Percentiles rank a stretch among this genome's conserved stretches.
Evolutionary conservation across 2,329 filamentous ascomycete genomes (phyloP).

Genomic region (Grosmannia huntii): DNA sequence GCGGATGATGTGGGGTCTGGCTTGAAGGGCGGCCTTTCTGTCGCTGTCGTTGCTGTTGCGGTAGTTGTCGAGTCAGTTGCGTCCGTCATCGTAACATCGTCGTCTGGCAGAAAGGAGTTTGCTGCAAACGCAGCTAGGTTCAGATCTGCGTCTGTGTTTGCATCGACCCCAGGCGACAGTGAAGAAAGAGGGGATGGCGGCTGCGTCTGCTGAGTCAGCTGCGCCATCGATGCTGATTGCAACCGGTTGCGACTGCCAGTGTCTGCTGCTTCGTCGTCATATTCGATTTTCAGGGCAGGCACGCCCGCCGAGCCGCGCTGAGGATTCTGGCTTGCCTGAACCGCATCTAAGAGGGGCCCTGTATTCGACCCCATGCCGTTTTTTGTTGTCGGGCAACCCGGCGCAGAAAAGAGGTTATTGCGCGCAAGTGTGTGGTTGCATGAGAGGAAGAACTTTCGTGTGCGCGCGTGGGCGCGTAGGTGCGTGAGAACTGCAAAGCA

Average conservation of each 20-base stretch:
- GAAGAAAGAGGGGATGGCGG: constrained; percentile 3
- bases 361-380: not conserved
- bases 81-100: constrained; percentile 10
- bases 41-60: not conserved
- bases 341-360: not conserved
- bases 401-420: too few species aligned
- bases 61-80: constrained; percentile 4
- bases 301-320: not conserved
- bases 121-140: not conserved
- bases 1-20: too few species aligned
- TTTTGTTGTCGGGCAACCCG: not conserved
- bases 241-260: not conserved
- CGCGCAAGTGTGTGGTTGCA: too few species aligned
- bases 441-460: not conserved
- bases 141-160: not conserved
- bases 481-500: not conserved
- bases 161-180: not conserved
- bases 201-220: not conserved
- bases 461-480: not conserved
- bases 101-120: constrained; percentile 3
- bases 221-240: not conserved
- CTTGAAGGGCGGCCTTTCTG: not conserved
- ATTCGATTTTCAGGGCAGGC: constrained; percentile 1
- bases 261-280: not conserved
- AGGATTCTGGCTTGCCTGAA: not conserved